A percentile compares a stretch with the other conserved stretches of the same genome.
These are phyloP conservation scores for Sugiyamaella boreocaroliniensis DNA, from an alignment of 805 yeast species.

Conservation along the genomic window DNA sequence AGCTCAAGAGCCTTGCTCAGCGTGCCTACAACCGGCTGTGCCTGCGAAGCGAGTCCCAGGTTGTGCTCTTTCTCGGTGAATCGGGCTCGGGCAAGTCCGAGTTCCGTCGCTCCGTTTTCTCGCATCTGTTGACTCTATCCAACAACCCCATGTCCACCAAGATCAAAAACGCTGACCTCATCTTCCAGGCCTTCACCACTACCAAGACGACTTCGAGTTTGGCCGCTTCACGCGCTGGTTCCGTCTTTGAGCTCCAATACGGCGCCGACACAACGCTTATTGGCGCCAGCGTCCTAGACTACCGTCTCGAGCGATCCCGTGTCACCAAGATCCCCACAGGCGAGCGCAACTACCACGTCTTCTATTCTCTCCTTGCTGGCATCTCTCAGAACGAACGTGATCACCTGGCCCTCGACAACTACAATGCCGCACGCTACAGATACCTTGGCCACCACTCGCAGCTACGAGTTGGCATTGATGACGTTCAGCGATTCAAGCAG, in stretches of 20 bases:
- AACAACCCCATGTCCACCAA: slow-evolving; percentile 32
- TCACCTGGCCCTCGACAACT: slow-evolving; percentile 36
- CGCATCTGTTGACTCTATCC: slow-evolving; percentile 30
- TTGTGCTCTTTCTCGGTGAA: slow-evolving; percentile 36
- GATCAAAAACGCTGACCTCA: slow-evolving; percentile 30
- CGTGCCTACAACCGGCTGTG: slow-evolving; percentile 33
- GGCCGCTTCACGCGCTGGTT: slow-evolving; percentile 47
- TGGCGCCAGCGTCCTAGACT: slow-evolving; percentile 51
- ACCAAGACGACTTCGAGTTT: slow-evolving; percentile 32
- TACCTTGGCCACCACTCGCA: slow-evolving; percentile 42
- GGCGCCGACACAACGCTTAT: slow-evolving; percentile 38
- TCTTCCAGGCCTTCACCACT: slow-evolving; percentile 35
- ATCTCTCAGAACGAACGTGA: slow-evolving; percentile 36
- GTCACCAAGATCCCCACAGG: slow-evolving; percentile 29
- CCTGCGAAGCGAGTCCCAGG: slow-evolving; percentile 33
- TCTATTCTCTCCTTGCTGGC: slow-evolving; percentile 51
- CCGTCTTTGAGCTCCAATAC: slow-evolving; percentile 49
- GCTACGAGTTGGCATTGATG: slow-evolving; percentile 42
- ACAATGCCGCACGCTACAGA: slow-evolving; percentile 31
- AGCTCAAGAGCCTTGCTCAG: slow-evolving; percentile 33
- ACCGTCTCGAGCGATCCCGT: slow-evolving; percentile 35
- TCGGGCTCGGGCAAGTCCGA: slow-evolving; percentile 37
- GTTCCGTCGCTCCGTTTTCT: slow-evolving; percentile 28
- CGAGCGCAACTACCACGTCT: slow-evolving; percentile 55
- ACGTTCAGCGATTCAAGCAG: slow-evolving; percentile 40